These are phyloP conservation scores for Termitomyces sp. DNA, from an alignment of 768 basidiomycete species.

Conservation along the genomic window DNA sequence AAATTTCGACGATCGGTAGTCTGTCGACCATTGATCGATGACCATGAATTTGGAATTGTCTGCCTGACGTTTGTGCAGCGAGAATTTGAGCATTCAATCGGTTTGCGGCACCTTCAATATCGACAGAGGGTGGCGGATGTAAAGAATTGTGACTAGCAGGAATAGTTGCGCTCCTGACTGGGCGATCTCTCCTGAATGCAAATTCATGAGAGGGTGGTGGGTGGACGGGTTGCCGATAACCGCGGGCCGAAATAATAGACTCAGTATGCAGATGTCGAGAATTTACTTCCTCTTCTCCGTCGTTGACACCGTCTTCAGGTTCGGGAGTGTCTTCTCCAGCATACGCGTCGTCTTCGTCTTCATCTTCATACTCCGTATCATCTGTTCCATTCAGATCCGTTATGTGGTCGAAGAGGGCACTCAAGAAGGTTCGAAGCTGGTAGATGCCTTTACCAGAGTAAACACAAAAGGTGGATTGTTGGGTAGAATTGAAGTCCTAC, in stretches of 20 bases:
- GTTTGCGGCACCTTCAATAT: conserved; percentile 27
- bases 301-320: conserved; percentile 30
- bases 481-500: conserved; percentile 88
- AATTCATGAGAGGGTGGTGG: conserved; percentile 28
- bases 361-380: conserved; percentile 64
- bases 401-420: conserved; percentile 69
- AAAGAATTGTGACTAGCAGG: conserved; percentile 12
- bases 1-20: conserved; percentile 60
- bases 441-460: conserved; percentile 90
- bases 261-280: conserved; percentile 23
- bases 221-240: conserved; percentile 16
- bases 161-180: conserved; percentile 20
- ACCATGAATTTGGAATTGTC: conserved; percentile 26
- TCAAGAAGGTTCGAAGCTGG: conserved; percentile 76
- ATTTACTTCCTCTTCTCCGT: conserved; percentile 28
- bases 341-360: conserved; percentile 46
- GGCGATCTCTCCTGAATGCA: conserved; percentile 28
- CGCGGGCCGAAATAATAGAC: conserved; percentile 15
- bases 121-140: conserved; percentile 22
- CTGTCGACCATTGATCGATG: conserved; percentile 34
- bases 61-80: conserved; percentile 25
- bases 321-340: conserved; percentile 45
- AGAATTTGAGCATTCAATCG: conserved; percentile 32
- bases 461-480: conserved; percentile 90
- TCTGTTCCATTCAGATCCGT: conserved; percentile 68